A percentile compares a stretch with the other conserved stretches of the same genome.
Evolutionary conservation across 2,329 filamentous ascomycete genomes (phyloP).

Genomic region (Fusarium luffae): DNA sequence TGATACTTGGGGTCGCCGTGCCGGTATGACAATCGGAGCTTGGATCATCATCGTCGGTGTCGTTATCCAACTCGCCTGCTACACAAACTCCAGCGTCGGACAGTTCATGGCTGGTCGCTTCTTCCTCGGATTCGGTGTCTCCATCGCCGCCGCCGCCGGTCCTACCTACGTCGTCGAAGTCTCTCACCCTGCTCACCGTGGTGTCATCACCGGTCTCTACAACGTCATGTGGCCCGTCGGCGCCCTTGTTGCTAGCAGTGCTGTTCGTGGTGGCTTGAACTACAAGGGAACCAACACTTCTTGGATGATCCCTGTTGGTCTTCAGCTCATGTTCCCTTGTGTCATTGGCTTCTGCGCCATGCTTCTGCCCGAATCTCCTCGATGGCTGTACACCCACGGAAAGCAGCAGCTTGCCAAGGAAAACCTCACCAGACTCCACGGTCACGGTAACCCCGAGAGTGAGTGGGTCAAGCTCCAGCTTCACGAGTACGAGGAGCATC

Average conservation of each 20-base stretch:
- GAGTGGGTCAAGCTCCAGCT: slow-evolving; percentile 53
- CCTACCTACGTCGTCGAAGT: slow-evolving; percentile 62
- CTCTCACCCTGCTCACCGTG: slow-evolving; percentile 59
- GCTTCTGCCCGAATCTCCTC: slow-evolving; percentile 52
- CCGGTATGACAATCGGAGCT: slow-evolving; percentile 60
- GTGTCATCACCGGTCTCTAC: slow-evolving; percentile 66
- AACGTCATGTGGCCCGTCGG: slow-evolving; percentile 60
- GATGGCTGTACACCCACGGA: slow-evolving; percentile 55
- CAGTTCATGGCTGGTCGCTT: slow-evolving; percentile 68
- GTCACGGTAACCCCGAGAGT: slow-evolving; percentile 53
- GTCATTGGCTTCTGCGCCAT: slow-evolving; percentile 48
- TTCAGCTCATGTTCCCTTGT: slow-evolving; percentile 56
- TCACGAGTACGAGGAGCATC: slow-evolving; percentile 57
- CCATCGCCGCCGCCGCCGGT: slow-evolving; percentile 58
- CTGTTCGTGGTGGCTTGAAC: slow-evolving; percentile 55
- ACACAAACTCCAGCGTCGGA: slow-evolving; percentile 36
- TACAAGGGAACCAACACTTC: slow-evolving; percentile 46
- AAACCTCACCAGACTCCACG: slow-evolving; percentile 55
- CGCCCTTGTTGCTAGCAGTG: slow-evolving; percentile 60
- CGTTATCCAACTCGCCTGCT: slow-evolving; percentile 56
- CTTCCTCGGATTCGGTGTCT: slow-evolving; percentile 68
- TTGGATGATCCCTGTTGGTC: slow-evolving; percentile 55
- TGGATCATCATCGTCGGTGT: slow-evolving; percentile 58
- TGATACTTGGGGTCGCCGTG: slow-evolving; percentile 60
- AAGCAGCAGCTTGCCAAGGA: slow-evolving; percentile 43